Percentiles rank a stretch among this genome's conserved stretches.
phyloP scores from a whole-genome alignment of 495 filamentous ascomycete species.

The Lasiosphaeria miniovina region DNA sequence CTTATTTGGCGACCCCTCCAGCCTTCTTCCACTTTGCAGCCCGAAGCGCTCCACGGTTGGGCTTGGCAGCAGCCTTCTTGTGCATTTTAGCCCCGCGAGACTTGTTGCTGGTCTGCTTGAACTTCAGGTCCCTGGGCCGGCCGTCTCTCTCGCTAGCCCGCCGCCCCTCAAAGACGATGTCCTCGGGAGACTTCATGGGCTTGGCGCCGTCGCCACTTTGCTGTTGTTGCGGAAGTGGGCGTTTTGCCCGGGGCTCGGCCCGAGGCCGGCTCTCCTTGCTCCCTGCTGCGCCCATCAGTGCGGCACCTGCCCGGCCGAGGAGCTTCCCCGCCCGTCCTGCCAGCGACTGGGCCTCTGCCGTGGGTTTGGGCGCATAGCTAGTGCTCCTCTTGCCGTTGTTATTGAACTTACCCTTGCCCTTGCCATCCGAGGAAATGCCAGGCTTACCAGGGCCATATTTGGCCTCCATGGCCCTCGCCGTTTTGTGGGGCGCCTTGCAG shows the following conservation, averaged over 20 bases:
- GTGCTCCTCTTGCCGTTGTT: slow-evolving; percentile 34
- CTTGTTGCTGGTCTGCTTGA: slow-evolving; percentile 45
- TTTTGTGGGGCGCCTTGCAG: slow-evolving; percentile 75
- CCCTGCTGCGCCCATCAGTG: slow-evolving; percentile 33
- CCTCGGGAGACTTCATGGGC: slow-evolving; percentile 53
- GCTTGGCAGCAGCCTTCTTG: slow-evolving; percentile 35
- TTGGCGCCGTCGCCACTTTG: background rate
- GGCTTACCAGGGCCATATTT: slow-evolving; percentile 12
- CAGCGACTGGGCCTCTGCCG: slow-evolving; percentile 65
- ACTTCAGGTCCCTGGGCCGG: slow-evolving; percentile 58
- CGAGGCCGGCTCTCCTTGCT: background rate
- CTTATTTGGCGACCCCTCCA: slow-evolving; percentile 9
- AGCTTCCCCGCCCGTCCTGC: slow-evolving; percentile 78
- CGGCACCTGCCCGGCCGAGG: slow-evolving; percentile 75
- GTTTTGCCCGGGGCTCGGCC: too few species aligned
- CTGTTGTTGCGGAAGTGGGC: background rate
- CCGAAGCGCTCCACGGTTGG: slow-evolving; percentile 29
- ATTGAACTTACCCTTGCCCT: slow-evolving; percentile 11
- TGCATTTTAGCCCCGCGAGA: slow-evolving; percentile 36
- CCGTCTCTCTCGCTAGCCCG: slow-evolving; percentile 68
- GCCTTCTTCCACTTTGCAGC: slow-evolving; percentile 66
- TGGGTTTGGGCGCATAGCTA: slow-evolving; percentile 60
- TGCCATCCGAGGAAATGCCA: slow-evolving; percentile 1
- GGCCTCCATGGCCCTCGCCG: slow-evolving; percentile 46
- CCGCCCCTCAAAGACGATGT: slow-evolving; percentile 85